Percentiles rank a stretch among this genome's conserved stretches.
These are phyloP conservation scores for Chloroidium sp. DNA, from an alignment of 163 green algal genomes.

Conservation along the genomic window DNA sequence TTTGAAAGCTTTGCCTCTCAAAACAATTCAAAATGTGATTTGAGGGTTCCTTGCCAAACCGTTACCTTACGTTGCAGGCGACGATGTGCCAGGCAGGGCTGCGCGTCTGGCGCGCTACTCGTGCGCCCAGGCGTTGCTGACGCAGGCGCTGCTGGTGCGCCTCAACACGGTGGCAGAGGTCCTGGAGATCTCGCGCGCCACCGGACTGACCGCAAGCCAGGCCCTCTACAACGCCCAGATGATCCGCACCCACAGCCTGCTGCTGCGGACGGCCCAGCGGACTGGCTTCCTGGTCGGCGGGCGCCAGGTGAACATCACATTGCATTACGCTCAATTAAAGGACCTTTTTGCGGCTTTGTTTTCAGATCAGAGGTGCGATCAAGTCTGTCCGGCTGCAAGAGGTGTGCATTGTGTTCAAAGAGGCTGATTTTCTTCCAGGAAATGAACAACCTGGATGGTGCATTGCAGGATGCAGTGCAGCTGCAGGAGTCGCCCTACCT, in stretches of 20 bases:
- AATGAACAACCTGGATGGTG: background rate
- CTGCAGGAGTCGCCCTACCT: slow-evolving; percentile 66
- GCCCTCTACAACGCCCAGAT: slow-evolving; percentile 73
- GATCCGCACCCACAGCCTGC: slow-evolving; percentile 62
- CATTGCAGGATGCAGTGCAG: slow-evolving; percentile 18
- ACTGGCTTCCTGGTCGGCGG: slow-evolving; percentile 50
- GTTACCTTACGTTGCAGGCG: background rate
- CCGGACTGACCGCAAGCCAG: slow-evolving; percentile 60
- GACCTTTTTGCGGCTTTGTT: too few relatives aligned
- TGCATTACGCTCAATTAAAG: background rate
- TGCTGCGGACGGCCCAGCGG: slow-evolving; percentile 59
- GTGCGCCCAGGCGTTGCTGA: slow-evolving; percentile 27
- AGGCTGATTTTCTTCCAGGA: too few relatives aligned
- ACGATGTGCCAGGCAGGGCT: background rate
- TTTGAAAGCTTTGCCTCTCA: too few relatives aligned
- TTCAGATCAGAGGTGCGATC: too few relatives aligned
- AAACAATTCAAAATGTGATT: too few relatives aligned
- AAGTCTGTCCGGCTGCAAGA: too few relatives aligned
- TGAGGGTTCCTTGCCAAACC: background rate
- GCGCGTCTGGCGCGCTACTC: slow-evolving; percentile 37
- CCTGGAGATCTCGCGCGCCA: slow-evolving; percentile 72
- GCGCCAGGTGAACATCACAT: slow-evolving; percentile 8
- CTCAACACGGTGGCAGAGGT: slow-evolving; percentile 65
- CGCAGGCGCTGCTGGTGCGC: slow-evolving; percentile 40
- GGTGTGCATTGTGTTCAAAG: too few relatives aligned